phyloP scores from a whole-genome alignment of 2,329 filamentous ascomycete species.

The Karstenula rhodostoma region DNA sequence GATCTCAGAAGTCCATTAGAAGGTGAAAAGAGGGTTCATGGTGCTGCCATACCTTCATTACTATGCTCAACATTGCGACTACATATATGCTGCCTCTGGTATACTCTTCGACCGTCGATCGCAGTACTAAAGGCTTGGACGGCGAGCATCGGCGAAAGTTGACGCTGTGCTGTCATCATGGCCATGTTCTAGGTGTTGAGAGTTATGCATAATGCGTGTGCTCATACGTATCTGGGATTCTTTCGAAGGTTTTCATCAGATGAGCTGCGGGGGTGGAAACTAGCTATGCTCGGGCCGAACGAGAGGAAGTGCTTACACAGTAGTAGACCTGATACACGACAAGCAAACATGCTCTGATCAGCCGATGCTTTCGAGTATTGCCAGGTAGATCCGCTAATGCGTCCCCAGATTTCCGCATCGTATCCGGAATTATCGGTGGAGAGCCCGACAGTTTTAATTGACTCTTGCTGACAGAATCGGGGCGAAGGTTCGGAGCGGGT shows the following conservation, averaged over 20 bases:
- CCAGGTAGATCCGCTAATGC: background rate
- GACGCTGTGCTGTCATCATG: background rate
- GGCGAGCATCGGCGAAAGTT: constrained; percentile 21
- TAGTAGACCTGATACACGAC: background rate
- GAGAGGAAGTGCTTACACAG: background rate
- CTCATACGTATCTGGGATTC: background rate
- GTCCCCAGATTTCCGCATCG: background rate
- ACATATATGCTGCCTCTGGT: constrained; percentile 31
- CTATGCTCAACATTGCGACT: constrained; percentile 12
- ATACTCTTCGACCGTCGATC: constrained; percentile 27
- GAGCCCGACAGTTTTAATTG: background rate
- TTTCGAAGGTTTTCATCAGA: background rate
- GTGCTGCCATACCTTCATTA: background rate
- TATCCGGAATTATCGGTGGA: background rate
- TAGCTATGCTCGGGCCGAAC: constrained; percentile 1
- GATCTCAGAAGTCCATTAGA: background rate
- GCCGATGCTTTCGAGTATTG: background rate
- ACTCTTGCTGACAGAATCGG: background rate
- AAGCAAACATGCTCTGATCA: background rate
- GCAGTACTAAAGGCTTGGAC: constrained; percentile 41
- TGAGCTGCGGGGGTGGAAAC: background rate
- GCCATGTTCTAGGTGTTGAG: background rate
- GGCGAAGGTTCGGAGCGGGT: background rate
- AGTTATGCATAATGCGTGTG: background rate
- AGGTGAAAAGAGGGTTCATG: background rate